Conservation (phyloP, 306 rosid genomes). For the Benincasa hispida region DNA sequence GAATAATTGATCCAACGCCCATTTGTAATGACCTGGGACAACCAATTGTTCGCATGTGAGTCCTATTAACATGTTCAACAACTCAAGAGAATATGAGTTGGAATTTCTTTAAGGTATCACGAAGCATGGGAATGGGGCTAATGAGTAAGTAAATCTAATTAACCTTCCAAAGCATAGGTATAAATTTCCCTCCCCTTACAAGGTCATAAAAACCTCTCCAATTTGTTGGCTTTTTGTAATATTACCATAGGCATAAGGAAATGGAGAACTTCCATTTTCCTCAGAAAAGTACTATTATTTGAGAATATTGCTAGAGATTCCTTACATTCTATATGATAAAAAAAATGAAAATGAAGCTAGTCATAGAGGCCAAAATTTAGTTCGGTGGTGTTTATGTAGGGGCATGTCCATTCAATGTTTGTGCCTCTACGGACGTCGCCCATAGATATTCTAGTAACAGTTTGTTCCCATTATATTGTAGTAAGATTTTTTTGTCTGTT, state of each 20-base stretch:
- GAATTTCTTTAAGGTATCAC: neutral
- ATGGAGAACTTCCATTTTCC: neutral
- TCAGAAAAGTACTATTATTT: neutral
- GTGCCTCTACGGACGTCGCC: constrained; percentile 34
- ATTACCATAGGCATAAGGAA: neutral
- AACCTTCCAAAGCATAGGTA: neutral
- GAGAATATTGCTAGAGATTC: neutral
- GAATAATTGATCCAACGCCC: constrained; percentile 87
- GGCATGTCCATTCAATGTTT: constrained; percentile 21
- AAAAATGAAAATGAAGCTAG: constrained; percentile 35
- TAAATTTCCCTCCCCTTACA: neutral
- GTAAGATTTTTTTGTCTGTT: neutral
- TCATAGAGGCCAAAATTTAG: constrained; percentile 38
- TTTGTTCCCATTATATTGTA: neutral
- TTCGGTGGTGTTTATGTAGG: constrained; percentile 28
- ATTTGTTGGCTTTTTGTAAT: neutral
- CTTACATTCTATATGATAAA: neutral
- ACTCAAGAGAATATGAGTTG: neutral
- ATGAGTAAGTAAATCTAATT: neutral
- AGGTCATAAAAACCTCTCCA: neutral
- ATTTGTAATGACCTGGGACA: constrained; percentile 80
- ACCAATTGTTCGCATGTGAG: neutral
- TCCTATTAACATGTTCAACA: neutral
- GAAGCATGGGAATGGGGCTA: neutral
- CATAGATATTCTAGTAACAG: constrained; percentile 7